Conservation (phyloP, 2,329 filamentous ascomycete species). For the Neonectria faginata region DNA sequence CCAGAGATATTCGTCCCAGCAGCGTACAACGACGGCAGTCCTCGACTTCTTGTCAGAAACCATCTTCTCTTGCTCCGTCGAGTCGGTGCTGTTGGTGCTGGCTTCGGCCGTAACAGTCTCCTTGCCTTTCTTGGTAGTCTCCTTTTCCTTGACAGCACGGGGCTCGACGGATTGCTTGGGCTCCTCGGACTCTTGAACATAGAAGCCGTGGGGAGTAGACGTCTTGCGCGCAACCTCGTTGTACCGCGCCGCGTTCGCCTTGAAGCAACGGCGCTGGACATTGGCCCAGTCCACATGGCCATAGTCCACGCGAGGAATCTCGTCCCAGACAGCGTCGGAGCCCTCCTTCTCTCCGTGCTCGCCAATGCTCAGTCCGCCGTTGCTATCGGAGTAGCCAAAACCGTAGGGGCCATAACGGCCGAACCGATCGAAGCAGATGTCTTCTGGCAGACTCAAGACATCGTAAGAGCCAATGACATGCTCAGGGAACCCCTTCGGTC, state of each 20-base stretch:
- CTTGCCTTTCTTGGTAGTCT: slow-evolving; percentile 23
- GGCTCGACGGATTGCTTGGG: slow-evolving; percentile 23
- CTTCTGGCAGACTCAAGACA: slow-evolving; percentile 79
- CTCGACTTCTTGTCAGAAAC: slow-evolving; percentile 44
- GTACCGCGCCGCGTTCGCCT: slow-evolving; percentile 78
- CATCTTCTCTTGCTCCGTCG: slow-evolving; percentile 18
- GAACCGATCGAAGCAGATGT: slow-evolving; percentile 94
- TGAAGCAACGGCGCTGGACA: slow-evolving; percentile 78
- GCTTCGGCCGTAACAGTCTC: slow-evolving; percentile 31
- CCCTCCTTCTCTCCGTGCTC: slow-evolving; percentile 87
- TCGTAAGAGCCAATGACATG: slow-evolving; percentile 89
- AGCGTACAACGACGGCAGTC: slow-evolving; percentile 83
- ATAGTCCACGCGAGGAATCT: slow-evolving; percentile 80
- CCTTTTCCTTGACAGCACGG: slow-evolving; percentile 32
- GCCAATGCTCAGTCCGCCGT: slow-evolving; percentile 86
- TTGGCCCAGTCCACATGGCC: slow-evolving; percentile 82
- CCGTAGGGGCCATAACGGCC: slow-evolving; percentile 91
- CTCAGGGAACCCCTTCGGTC: slow-evolving; percentile 86
- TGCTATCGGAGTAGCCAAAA: slow-evolving; percentile 82
- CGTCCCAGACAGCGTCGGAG: slow-evolving; percentile 81
- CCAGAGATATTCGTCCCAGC: slow-evolving; percentile 85
- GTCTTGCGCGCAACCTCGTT: slow-evolving; percentile 57
- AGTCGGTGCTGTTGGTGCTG: slow-evolving; percentile 19
- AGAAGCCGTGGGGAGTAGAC: slow-evolving; percentile 63
- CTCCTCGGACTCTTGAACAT: slow-evolving; percentile 53